These are phyloP conservation scores for Talaromyces nanjingensis DNA, from an alignment of 495 filamentous ascomycete species.

Conservation along the genomic window DNA sequence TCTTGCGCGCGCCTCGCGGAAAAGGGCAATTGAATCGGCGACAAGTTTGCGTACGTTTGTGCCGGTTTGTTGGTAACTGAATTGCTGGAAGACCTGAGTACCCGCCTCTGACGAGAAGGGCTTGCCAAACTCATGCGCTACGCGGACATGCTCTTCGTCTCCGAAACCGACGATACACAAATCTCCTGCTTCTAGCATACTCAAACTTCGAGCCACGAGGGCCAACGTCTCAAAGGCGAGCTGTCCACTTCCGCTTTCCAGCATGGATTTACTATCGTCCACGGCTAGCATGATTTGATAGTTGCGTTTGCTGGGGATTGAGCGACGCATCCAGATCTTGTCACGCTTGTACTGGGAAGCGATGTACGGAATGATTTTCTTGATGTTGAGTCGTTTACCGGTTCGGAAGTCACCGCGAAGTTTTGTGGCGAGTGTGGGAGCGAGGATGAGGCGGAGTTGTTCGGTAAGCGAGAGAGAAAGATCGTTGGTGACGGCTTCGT, in stretches of 20 bases:
- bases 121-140: conserved; percentile 81
- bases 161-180: conserved; percentile 88
- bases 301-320: conserved; percentile 80
- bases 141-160: conserved; percentile 59
- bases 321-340: conserved; percentile 98
- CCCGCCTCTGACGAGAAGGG: conserved; percentile 82
- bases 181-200: conserved; percentile 88
- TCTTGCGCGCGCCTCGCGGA: conserved; percentile 65
- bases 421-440: conserved; percentile 90
- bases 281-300: conserved; percentile 98
- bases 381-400: conserved; percentile 96
- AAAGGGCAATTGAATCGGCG: conserved; percentile 66
- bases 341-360: conserved; percentile 95
- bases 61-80: conserved; percentile 74
- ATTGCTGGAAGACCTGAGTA: conserved; percentile 70
- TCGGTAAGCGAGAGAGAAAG: conserved; percentile 85
- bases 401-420: conserved; percentile 96
- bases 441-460: conserved; percentile 90
- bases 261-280: conserved; percentile 92
- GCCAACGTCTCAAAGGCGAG: conserved; percentile 90
- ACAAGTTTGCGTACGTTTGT: conserved; percentile 82
- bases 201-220: conserved; percentile 75
- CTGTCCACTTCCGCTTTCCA: conserved; percentile 56
- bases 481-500: conserved; percentile 74
- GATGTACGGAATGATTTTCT: conserved; percentile 98